Evolutionary conservation across 228 moss, liverwort and hornwort species (phyloP), one percentile per base, ranked within the genome.

Genomic region (Sphagnum fallax): DNA sequence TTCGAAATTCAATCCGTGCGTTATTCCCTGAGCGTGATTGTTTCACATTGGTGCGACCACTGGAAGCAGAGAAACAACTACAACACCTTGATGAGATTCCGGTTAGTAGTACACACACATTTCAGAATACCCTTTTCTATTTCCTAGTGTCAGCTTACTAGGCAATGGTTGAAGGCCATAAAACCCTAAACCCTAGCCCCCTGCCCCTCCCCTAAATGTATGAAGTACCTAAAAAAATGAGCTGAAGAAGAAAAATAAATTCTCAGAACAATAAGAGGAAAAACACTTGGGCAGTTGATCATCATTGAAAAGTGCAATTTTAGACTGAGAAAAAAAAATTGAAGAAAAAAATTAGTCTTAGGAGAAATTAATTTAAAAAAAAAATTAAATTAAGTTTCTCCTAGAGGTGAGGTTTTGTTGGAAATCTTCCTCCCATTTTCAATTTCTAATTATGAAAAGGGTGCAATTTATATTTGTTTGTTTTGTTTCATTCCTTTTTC

Each of bases 21-120:
- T 67, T 94, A 57, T 94, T 94, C 73, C 94, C 94, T 6, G 91
- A 91, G 48, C 94, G 91, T 64, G 91, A 94, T 65, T 94, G 94
- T 73, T 89, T 80, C 70, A 88, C 94, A 8, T 75, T 94, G 68
- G 94, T 94, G 53, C 87, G 94, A 52, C 94, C 94, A 47, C 79
- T 94, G 67, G 84, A 91, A 67, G 87, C 81, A 66, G 94, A 94
- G 60, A 72, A 84, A 49, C 82, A 88, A 60, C 60, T 94, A 68
- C 94, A 94, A 75, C 85, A 84, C n/a, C 91, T 94, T 66, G 94
- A 94, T 52, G 78, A 89, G 47, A 91, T 94, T 12, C 75, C 83
- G 71, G 91, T 91, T 32, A 32, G 79, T 57, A 65, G 55, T 55
- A 55, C 1, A 8, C 55, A 55, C 55, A 15, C 52, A 52, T 65